These are phyloP conservation scores for Pyrenophora seminiperda DNA, from an alignment of 2,329 filamentous ascomycete species.

Conservation along the genomic window DNA sequence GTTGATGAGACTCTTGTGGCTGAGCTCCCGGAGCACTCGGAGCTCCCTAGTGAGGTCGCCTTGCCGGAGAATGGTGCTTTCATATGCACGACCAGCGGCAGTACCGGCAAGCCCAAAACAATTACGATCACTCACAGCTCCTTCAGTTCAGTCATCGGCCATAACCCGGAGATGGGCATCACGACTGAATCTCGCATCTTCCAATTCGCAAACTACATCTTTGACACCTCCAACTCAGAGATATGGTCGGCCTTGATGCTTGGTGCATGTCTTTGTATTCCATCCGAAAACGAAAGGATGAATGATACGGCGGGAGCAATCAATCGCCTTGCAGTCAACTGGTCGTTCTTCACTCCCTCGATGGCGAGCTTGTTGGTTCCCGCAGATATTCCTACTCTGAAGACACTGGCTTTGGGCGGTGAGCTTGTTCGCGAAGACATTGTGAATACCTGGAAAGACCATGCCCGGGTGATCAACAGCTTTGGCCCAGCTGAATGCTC, in stretches of 20 bases:
- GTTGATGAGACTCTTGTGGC: neutral
- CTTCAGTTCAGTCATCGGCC: neutral
- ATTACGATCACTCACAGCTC: neutral
- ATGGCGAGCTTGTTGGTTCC: conserved; percentile 24
- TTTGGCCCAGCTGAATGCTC: conserved; percentile 8
- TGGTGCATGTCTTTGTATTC: conserved; percentile 58
- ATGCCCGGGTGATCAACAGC: conserved; percentile 25
- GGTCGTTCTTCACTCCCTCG: conserved; percentile 9
- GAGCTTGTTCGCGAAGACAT: conserved; percentile 42
- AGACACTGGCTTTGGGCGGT: conserved; percentile 49
- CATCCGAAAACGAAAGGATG: conserved; percentile 58
- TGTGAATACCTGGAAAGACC: conserved; percentile 22
- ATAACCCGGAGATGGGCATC: conserved; percentile 53
- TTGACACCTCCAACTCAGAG: conserved; percentile 59
- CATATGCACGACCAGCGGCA: neutral
- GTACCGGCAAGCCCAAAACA: neutral
- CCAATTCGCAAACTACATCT: conserved; percentile 54
- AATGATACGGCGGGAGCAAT: conserved; percentile 49
- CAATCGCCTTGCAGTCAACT: conserved; percentile 8
- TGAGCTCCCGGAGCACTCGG: neutral
- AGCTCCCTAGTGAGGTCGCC: neutral
- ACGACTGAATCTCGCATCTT: conserved; percentile 52
- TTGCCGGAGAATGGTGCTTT: neutral
- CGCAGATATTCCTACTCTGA: conserved; percentile 49
- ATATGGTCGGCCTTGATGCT: conserved; percentile 56